Evolutionary conservation across 1,284 basidiomycete species (phyloP).

Genomic region (Puccinia polysora): DNA sequence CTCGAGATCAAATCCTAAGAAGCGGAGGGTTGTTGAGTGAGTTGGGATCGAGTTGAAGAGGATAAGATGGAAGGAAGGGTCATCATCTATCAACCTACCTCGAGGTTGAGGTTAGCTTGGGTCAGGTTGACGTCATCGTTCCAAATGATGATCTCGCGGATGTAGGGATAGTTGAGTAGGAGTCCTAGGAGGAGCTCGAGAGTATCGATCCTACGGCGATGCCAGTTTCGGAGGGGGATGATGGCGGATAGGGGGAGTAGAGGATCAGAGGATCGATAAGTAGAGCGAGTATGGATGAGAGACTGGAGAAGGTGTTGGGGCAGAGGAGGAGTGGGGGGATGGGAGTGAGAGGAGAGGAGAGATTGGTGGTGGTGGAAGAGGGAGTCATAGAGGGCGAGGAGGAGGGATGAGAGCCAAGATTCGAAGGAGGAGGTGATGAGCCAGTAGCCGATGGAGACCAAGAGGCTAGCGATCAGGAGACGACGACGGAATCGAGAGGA

Average conservation of each 20-base stretch:
- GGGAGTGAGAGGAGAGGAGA: too few species aligned
- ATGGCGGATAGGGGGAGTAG: conserved; percentile 3
- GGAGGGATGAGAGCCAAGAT: too few species aligned
- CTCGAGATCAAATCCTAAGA: conserved; percentile 23
- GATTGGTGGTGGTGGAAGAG: too few species aligned
- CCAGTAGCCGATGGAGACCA: too few species aligned
- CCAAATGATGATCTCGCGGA: conserved; percentile 30
- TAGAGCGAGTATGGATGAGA: too few species aligned
- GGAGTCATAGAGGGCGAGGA: too few species aligned
- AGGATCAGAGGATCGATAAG: neutral
- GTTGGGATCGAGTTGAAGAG: neutral
- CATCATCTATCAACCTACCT: conserved; percentile 8
- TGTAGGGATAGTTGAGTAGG: conserved; percentile 22
- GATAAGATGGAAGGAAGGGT: neutral
- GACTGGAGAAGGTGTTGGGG: too few species aligned
- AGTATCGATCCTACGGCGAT: neutral
- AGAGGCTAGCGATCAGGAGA: too few species aligned
- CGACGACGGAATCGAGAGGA: too few species aligned
- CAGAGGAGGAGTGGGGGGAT: too few species aligned
- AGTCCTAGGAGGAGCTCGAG: neutral
- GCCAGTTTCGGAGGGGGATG: neutral
- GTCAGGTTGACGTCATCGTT: conserved; percentile 11
- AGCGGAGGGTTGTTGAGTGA: neutral
- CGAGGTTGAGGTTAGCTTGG: neutral
- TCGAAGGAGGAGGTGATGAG: too few species aligned